phyloP scores from a whole-genome alignment of 148 eudicot species.

The Mesembryanthemum crystallinum region DNA sequence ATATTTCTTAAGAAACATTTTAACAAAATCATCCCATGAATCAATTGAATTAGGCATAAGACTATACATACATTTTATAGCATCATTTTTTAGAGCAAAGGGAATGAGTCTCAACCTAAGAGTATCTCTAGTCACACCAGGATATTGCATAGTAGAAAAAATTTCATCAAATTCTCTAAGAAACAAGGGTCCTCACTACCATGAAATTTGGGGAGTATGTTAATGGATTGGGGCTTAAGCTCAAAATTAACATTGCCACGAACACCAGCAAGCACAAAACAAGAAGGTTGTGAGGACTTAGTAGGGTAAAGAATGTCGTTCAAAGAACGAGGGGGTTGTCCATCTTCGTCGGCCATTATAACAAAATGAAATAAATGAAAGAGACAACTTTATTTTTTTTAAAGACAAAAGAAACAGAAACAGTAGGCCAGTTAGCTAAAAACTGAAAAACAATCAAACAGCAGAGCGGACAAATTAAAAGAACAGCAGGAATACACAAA shows the following conservation, averaged over 20 bases:
- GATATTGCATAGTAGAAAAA: neutral
- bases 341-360: too few species aligned
- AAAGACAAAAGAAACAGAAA: too few species aligned
- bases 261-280: neutral
- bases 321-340: neutral
- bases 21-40: slow-evolving; percentile 3
- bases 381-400: too few species aligned
- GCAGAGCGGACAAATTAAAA: too few species aligned
- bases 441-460: too few species aligned
- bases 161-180: slow-evolving; percentile 14
- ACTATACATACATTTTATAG: neutral
- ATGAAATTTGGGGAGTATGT: slow-evolving; percentile 1
- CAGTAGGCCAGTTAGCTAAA: too few species aligned
- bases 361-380: too few species aligned
- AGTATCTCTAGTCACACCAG: neutral
- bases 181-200: neutral
- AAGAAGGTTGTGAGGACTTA: neutral
- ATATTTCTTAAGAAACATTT: neutral
- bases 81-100: neutral
- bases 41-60: slow-evolving; percentile 1
- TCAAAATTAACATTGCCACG: slow-evolving; percentile 4
- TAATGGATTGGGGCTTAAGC: neutral
- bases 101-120: neutral
- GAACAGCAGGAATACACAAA: too few species aligned
- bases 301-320: neutral